phyloP scores from a whole-genome alignment of 768 basidiomycete species.

The Kwoniella bestiolae region DNA sequence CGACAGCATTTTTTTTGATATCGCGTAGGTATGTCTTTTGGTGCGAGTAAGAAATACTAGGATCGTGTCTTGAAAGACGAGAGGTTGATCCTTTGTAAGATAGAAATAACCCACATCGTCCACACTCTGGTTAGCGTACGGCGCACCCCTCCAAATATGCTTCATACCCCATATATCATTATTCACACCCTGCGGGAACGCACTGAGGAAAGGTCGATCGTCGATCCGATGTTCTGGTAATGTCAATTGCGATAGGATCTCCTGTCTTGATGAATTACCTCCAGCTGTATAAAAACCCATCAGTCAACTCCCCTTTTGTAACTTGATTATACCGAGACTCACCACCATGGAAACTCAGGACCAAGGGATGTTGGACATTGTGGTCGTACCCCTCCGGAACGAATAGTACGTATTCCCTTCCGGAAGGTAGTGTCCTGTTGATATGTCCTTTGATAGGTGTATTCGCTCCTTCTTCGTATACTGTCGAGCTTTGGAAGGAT shows the following conservation, averaged over 20 bases:
- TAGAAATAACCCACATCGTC: constrained; percentile 32
- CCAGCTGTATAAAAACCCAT: constrained; percentile 20
- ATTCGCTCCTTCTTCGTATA: no score
- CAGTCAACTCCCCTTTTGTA: not conserved
- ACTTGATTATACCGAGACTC: not conserved
- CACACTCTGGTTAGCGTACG: constrained; percentile 34
- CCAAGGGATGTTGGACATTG: constrained; percentile 25
- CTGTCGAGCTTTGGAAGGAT: not conserved
- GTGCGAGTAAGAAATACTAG: no score
- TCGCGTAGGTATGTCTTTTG: no score
- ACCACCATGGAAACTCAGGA: constrained; percentile 43
- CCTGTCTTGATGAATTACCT: constrained; percentile 29
- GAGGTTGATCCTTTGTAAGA: not conserved
- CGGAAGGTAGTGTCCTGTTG: constrained; percentile 15
- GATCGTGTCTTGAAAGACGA: no score
- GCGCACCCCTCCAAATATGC: constrained; percentile 36
- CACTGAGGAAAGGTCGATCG: constrained; percentile 32
- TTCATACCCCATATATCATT: constrained; percentile 36
- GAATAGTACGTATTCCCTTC: constrained; percentile 13
- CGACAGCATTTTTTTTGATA: no score
- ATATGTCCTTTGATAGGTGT: constrained; percentile 12
- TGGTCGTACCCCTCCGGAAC: constrained; percentile 17
- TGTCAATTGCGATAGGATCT: constrained; percentile 33
- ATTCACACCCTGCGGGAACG: constrained; percentile 37
- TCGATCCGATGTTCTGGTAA: constrained; percentile 21